A percentile compares a stretch with the other conserved stretches of the same genome.
phyloP scores from a whole-genome alignment of 202 grass and related monocot genomes.

The Cymbopogon flexuosus region DNA sequence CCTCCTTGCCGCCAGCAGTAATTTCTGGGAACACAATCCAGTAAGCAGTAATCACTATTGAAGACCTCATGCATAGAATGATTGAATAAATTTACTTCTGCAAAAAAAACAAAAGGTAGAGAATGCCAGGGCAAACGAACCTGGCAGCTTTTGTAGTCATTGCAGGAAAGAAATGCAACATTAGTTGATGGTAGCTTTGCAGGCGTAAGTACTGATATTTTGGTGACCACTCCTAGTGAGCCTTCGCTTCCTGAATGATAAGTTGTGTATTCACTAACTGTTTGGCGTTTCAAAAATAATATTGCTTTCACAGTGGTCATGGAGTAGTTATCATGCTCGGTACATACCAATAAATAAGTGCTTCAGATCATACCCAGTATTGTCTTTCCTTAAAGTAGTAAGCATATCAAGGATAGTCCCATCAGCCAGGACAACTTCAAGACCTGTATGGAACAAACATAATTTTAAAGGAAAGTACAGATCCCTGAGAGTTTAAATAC shows the following conservation, averaged over 20 bases:
- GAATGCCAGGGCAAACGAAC: constrained; percentile 20
- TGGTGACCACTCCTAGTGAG: constrained; percentile 85
- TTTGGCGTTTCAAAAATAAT: not conserved
- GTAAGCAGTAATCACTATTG: constrained; percentile 30
- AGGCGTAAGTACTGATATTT: constrained; percentile 82
- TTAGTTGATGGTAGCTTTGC: constrained; percentile 78
- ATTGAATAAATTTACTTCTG: not conserved
- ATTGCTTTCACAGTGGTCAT: not conserved
- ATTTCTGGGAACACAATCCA: constrained; percentile 59
- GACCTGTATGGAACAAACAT: constrained; percentile 42
- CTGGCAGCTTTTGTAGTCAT: constrained; percentile 94
- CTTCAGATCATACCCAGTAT: constrained; percentile 94
- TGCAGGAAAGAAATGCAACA: constrained; percentile 89
- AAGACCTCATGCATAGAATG: constrained; percentile 26
- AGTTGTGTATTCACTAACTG: constrained; percentile 34
- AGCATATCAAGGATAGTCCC: constrained; percentile 97
- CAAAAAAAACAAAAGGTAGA: not conserved
- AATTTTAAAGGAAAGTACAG: constrained; percentile 5
- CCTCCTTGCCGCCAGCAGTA: constrained; percentile 74
- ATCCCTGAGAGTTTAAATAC: not conserved
- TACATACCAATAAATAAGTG: constrained; percentile 84
- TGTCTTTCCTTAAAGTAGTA: constrained; percentile 89
- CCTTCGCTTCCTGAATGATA: constrained; percentile 85
- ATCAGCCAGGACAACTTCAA: constrained; percentile 87
- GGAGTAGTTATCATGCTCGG: not conserved